Conservation (phyloP, 495 filamentous ascomycete species). For the Penicillium samsonianum region DNA sequence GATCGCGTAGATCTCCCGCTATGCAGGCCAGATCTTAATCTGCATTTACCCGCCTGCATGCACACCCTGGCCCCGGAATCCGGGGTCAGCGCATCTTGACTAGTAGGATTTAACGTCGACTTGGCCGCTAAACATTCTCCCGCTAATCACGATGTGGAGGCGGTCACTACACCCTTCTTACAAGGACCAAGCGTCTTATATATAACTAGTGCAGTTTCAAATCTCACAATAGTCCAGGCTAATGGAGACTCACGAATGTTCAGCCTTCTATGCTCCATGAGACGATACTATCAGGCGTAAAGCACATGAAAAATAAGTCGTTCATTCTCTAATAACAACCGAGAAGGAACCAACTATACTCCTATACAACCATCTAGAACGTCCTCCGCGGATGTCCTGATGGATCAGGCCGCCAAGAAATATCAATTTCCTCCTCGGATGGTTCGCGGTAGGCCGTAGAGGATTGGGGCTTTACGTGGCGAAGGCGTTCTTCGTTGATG, state of each 20-base stretch:
- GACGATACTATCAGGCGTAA: neutral
- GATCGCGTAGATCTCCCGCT: constrained; percentile 3
- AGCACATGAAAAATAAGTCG: neutral
- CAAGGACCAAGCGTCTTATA: neutral
- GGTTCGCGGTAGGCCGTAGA: constrained; percentile 12
- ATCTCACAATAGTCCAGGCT: neutral
- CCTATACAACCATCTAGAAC: neutral
- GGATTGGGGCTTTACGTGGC: constrained; percentile 9
- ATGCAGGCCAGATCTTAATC: neutral
- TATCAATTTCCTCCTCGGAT: constrained; percentile 10
- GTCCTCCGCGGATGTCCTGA: constrained; percentile 10
- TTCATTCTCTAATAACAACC: neutral
- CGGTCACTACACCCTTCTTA: neutral
- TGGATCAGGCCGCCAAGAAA: constrained; percentile 12
- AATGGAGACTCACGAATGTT: neutral
- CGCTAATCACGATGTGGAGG: neutral
- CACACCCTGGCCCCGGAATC: constrained; percentile 1
- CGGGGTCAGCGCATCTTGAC: neutral
- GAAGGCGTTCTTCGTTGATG: constrained; percentile 6
- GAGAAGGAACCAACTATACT: neutral
- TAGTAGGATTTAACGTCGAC: neutral
- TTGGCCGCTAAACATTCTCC: constrained; percentile 1
- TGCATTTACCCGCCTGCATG: neutral
- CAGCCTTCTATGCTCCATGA: neutral
- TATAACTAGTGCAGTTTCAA: neutral